A percentile compares a stretch with the other conserved stretches of the same genome.
These are phyloP conservation scores for Rhizophagus clarus DNA, from an alignment of 192 early-diverging fungal species.

Conservation along the genomic window DNA sequence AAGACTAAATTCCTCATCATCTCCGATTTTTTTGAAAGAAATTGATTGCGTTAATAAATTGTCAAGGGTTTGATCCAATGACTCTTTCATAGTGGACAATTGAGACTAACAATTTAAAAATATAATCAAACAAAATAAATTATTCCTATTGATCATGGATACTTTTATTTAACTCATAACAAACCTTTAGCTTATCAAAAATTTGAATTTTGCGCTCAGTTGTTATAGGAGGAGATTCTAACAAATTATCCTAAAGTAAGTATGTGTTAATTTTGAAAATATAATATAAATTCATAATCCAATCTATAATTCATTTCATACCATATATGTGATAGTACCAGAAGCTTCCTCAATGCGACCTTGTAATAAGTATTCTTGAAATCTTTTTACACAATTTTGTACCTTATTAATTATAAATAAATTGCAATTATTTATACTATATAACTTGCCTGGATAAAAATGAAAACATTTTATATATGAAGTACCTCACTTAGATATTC, in stretches of 20 bases:
- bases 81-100: constrained; percentile 28
- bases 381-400: constrained; percentile 3
- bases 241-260: constrained; percentile 18
- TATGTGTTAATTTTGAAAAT: background rate
- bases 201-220: constrained; percentile 23
- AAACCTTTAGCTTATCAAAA: constrained; percentile 33
- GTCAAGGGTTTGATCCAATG: constrained; percentile 24
- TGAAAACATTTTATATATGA: background rate
- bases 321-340: constrained; percentile 19
- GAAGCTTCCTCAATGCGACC: constrained; percentile 30
- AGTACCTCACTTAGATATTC: constrained; percentile 20
- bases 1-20: background rate
- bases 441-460: background rate
- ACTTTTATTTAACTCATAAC: background rate
- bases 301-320: background rate
- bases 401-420: constrained; percentile 5
- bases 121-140: background rate
- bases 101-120: background rate
- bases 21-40: constrained; percentile 23
- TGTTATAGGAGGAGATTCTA: constrained; percentile 21
- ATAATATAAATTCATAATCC: background rate
- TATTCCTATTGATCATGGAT: background rate
- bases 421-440: background rate
- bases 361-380: constrained; percentile 23
- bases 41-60: constrained; percentile 26